These are phyloP conservation scores for Aspergillus terreus DNA, from an alignment of 2,329 filamentous ascomycete genomes.

Conservation along the genomic window DNA sequence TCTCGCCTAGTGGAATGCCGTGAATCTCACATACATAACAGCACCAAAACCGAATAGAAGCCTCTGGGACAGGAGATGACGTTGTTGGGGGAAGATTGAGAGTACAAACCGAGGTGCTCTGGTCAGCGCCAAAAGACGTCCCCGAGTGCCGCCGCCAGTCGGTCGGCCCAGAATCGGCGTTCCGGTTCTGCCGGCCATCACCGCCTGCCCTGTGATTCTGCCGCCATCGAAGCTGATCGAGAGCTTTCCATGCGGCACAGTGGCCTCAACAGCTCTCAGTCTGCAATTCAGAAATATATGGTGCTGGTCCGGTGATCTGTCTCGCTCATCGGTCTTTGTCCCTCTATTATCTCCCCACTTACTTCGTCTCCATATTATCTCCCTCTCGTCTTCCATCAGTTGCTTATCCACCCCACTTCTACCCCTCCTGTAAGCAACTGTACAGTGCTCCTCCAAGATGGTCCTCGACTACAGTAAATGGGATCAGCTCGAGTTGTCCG, in stretches of 20 bases:
- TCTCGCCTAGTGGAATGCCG: constrained; percentile 18
- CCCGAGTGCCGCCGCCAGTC: constrained; percentile 11
- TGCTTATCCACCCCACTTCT: background rate
- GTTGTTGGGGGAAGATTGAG: constrained; percentile 1
- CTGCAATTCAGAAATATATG: background rate
- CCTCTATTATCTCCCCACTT: background rate
- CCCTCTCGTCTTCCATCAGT: background rate
- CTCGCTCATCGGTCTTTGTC: background rate
- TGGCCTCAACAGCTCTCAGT: background rate
- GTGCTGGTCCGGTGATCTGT: background rate
- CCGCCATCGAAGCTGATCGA: constrained; percentile 29
- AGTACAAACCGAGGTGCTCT: background rate
- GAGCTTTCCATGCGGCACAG: constrained; percentile 18
- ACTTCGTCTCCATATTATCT: background rate
- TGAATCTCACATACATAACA: constrained; percentile 17
- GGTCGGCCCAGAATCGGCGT: constrained; percentile 16
- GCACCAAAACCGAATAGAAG: background rate
- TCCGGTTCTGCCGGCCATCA: constrained; percentile 22
- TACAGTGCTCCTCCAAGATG: constrained; percentile 34
- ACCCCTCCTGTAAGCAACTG: constrained; percentile 14
- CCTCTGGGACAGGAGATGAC: background rate
- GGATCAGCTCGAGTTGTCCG: constrained; percentile 89
- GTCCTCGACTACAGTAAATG: constrained; percentile 63
- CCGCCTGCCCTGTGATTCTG: constrained; percentile 20
- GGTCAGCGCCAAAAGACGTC: constrained; percentile 7